phyloP scores from a whole-genome alignment of 306 rosid species.

The Purshia tridentata region DNA sequence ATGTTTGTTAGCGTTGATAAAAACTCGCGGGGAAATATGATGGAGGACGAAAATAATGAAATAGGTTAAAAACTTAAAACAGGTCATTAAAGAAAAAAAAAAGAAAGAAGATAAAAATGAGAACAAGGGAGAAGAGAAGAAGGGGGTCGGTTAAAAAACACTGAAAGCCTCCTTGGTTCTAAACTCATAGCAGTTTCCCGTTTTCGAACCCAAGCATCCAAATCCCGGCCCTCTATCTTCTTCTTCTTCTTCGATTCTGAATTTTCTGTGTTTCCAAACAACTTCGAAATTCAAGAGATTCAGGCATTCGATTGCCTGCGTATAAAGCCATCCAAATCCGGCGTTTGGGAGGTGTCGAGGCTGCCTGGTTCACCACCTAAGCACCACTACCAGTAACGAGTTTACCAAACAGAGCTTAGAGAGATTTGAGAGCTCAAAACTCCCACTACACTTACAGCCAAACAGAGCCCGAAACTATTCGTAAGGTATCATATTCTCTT shows the following conservation, averaged over 20 bases:
- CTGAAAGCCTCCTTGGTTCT: neutral
- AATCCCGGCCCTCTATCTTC: neutral
- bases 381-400: neutral
- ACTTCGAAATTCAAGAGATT: neutral
- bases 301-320: neutral
- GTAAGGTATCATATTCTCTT: conserved; percentile 3
- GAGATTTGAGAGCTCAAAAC: neutral
- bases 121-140: neutral
- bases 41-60: too few relatives aligned
- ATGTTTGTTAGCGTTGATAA: too few relatives aligned
- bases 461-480: neutral
- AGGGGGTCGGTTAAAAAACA: neutral
- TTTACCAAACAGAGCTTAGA: neutral
- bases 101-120: neutral
- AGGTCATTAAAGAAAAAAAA: neutral
- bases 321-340: neutral
- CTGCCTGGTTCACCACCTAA: too few relatives aligned
- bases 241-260: neutral
- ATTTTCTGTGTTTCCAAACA: neutral
- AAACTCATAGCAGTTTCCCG: neutral
- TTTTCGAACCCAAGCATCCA: neutral
- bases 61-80: too few relatives aligned
- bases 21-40: too few relatives aligned
- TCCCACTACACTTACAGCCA: neutral
- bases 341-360: neutral